These are phyloP conservation scores for Volvariella surrecta DNA, from an alignment of 1,284 basidiomycete species.

Conservation along the genomic window DNA sequence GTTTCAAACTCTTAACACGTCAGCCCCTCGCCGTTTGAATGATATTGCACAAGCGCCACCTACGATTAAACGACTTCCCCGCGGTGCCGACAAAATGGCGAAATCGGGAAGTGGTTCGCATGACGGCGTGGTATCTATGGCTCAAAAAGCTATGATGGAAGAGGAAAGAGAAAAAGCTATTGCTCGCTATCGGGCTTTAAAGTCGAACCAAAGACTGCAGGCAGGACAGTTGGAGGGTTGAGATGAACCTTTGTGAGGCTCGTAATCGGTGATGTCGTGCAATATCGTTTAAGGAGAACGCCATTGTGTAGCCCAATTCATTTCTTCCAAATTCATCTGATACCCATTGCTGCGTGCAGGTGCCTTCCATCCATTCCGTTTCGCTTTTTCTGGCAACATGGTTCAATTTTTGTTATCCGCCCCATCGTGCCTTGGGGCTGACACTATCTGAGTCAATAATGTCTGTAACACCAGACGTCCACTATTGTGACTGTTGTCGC, in stretches of 20 bases:
- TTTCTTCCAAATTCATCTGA: too few species aligned
- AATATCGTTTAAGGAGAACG: too few species aligned
- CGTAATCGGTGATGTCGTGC: conserved; percentile 9
- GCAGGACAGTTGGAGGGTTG: conserved; percentile 4
- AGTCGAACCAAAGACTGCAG: conserved; percentile 28
- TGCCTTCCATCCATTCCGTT: too few species aligned
- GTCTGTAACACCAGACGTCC: too few species aligned
- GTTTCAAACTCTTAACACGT: conserved; percentile 44
- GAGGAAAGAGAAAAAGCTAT: conserved; percentile 63
- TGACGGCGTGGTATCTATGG: conserved; percentile 56
- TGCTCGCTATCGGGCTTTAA: conserved; percentile 58
- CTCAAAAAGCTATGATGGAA: conserved; percentile 69
- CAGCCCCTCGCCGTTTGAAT: conserved; percentile 56
- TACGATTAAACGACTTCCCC: conserved; percentile 27
- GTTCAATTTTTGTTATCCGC: too few species aligned
- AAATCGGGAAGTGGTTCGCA: conserved; percentile 16
- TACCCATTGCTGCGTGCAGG: too few species aligned
- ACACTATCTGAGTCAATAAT: too few species aligned
- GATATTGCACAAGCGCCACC: conserved; percentile 66
- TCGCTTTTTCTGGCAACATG: too few species aligned
- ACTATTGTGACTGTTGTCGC: too few species aligned
- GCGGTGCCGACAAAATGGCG: conserved; percentile 12
- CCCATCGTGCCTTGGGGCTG: too few species aligned
- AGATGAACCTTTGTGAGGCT: conserved; percentile 10
- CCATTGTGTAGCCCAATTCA: too few species aligned